Conservation (phyloP, 208 protist species). For the Endotrypanum monterogeii region DNA sequence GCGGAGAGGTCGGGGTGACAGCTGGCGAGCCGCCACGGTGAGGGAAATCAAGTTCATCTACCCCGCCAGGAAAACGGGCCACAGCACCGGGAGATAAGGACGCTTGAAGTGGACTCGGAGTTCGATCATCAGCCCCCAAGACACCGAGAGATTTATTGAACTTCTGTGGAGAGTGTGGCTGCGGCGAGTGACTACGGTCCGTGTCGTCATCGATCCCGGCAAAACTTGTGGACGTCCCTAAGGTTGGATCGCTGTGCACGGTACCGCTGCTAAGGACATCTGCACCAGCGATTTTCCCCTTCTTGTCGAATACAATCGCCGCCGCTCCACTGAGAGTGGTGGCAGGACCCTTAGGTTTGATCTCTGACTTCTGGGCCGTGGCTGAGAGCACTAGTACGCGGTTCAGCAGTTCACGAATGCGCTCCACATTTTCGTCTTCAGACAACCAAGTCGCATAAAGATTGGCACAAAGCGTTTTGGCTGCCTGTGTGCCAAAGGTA, state of each 20-base stretch:
- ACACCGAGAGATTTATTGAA: conserved; percentile 4
- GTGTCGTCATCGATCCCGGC: neutral
- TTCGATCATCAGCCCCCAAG: conserved; percentile 31
- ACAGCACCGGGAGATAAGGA: conserved; percentile 12
- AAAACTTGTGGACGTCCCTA: conserved; percentile 18
- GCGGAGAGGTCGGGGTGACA: conserved; percentile 31
- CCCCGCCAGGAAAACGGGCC: conserved; percentile 52
- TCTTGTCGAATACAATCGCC: conserved; percentile 9
- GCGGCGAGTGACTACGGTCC: conserved; percentile 37
- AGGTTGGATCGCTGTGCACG: conserved; percentile 13
- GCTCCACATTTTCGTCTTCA: conserved; percentile 42
- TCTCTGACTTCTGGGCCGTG: conserved; percentile 23
- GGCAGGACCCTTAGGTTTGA: neutral
- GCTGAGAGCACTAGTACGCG: conserved; percentile 33
- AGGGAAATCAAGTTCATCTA: conserved; percentile 76
- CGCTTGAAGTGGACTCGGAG: conserved; percentile 52
- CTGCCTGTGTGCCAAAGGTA: conserved; percentile 41
- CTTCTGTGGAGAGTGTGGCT: conserved; percentile 32
- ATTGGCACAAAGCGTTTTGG: conserved; percentile 72
- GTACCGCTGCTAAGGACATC: conserved; percentile 14
- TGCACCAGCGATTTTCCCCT: neutral
- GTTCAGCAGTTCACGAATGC: conserved; percentile 57
- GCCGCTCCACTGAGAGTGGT: neutral
- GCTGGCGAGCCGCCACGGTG: conserved; percentile 55
- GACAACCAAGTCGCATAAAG: conserved; percentile 77